Conservation (phyloP, 2,329 filamentous ascomycete genomes). For the Aspergillus uvarum region DNA sequence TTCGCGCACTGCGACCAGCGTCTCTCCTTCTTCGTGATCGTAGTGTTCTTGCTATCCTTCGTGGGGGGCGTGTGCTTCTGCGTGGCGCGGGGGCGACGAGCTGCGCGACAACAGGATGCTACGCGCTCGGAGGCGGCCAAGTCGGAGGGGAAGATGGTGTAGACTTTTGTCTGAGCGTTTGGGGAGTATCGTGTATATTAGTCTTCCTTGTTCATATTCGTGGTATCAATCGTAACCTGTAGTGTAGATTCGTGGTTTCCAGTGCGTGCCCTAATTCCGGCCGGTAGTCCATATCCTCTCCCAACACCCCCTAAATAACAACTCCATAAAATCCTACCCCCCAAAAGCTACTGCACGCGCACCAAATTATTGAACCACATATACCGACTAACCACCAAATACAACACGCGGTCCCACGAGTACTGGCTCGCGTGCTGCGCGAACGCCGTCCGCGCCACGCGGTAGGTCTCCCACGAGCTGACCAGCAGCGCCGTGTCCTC, state of each 20-base stretch:
- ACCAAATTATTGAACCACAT: conserved; percentile 42
- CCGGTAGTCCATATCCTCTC: too few species aligned
- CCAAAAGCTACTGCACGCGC: conserved; percentile 1
- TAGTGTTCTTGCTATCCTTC: not conserved
- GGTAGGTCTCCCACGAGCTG: conserved; percentile 40
- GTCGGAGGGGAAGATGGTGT: not conserved
- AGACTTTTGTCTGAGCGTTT: not conserved
- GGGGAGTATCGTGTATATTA: too few species aligned
- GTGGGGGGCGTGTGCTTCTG: not conserved
- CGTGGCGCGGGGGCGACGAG: not conserved
- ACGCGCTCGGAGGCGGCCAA: not conserved
- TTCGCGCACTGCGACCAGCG: conserved; percentile 10
- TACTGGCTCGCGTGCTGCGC: conserved; percentile 42
- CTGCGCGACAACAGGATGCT: not conserved
- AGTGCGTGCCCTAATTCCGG: too few species aligned
- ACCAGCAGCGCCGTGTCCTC: conserved; percentile 35
- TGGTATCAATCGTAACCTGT: too few species aligned
- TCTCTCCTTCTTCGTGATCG: conserved; percentile 4
- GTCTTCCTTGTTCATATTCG: not conserved
- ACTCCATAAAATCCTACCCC: too few species aligned
- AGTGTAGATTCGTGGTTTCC: too few species aligned
- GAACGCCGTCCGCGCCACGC: conserved; percentile 39
- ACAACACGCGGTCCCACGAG: conserved; percentile 43
- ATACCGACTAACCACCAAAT: conserved; percentile 43
- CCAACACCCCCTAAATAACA: too few species aligned